Conservation (phyloP, 2,329 filamentous ascomycete genomes). For the Pezicula carpinea region DNA sequence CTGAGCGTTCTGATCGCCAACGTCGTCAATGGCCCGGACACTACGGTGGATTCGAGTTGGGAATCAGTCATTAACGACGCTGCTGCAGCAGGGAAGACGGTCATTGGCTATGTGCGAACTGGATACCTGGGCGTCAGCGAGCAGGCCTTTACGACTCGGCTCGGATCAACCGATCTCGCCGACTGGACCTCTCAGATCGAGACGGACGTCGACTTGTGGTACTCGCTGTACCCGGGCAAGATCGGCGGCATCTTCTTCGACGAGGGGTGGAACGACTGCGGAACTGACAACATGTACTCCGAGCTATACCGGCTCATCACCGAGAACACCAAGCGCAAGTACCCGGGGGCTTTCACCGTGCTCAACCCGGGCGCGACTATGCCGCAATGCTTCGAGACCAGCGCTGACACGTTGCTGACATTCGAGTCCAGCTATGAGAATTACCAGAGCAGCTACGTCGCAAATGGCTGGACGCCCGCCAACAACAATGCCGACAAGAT, state of each 20-base stretch:
- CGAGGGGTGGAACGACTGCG: conserved; percentile 27
- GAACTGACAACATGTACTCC: conserved; percentile 22
- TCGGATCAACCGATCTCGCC: conserved; percentile 13
- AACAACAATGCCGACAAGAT: conserved; percentile 27
- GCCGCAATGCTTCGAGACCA: conserved; percentile 26
- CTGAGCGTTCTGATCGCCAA: conserved; percentile 7
- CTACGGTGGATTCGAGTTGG: conserved; percentile 4
- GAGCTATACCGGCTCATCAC: conserved; percentile 26
- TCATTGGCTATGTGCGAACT: conserved; percentile 10
- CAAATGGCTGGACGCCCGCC: conserved; percentile 26
- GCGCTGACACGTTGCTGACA: conserved; percentile 29
- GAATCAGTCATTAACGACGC: conserved; percentile 6
- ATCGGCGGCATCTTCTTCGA: conserved; percentile 32
- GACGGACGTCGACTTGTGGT: conserved; percentile 23
- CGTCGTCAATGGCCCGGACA: conserved; percentile 9
- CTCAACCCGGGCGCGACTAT: conserved; percentile 21
- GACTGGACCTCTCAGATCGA: conserved; percentile 24
- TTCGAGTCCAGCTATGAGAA: conserved; percentile 24
- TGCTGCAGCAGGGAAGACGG: conserved; percentile 3
- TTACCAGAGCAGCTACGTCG: conserved; percentile 18
- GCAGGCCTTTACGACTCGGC: conserved; percentile 13
- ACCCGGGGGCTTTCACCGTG: conserved; percentile 22
- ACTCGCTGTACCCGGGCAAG: conserved; percentile 17
- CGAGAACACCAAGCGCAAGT: conserved; percentile 19
- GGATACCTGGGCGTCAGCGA: conserved; percentile 9